Conservation (phyloP, 2,329 filamentous ascomycete genomes). For the Fusarium mundagurra region DNA sequence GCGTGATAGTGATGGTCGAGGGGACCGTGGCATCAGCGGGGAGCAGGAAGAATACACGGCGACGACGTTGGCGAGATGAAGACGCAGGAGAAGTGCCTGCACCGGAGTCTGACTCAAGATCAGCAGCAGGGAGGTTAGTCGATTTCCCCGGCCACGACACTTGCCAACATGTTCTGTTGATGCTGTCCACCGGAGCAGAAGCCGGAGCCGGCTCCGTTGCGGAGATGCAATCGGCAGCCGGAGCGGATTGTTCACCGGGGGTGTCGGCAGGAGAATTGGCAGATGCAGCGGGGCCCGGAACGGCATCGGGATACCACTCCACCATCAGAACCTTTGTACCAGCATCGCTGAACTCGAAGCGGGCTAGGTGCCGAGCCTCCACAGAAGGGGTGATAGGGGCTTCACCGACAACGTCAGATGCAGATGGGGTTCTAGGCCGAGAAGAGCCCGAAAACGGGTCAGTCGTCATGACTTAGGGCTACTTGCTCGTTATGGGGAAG, state of each 20-base stretch:
- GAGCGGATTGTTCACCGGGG: slow-evolving; percentile 16
- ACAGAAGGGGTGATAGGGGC: slow-evolving; percentile 38
- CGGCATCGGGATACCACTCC: slow-evolving; percentile 73
- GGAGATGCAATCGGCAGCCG: slow-evolving; percentile 33
- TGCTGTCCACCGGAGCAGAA: not conserved
- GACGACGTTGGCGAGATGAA: slow-evolving; percentile 52
- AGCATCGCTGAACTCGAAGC: slow-evolving; percentile 89
- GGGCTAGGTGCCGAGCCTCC: slow-evolving; percentile 59
- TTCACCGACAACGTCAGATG: slow-evolving; percentile 30
- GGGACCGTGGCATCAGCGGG: slow-evolving; percentile 78
- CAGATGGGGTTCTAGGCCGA: slow-evolving; percentile 40
- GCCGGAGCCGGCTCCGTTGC: slow-evolving; percentile 29
- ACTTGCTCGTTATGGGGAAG: slow-evolving; percentile 13
- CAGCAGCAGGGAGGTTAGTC: slow-evolving; percentile 71
- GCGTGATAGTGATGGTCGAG: slow-evolving; percentile 73
- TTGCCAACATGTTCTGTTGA: slow-evolving; percentile 64
- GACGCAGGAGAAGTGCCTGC: slow-evolving; percentile 44
- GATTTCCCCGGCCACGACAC: slow-evolving; percentile 87
- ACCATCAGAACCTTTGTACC: slow-evolving; percentile 94
- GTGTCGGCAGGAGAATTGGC: slow-evolving; percentile 12
- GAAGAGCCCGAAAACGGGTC: slow-evolving; percentile 47
- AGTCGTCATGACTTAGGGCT: slow-evolving; percentile 36
- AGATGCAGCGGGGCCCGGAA: slow-evolving; percentile 28
- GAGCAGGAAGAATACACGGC: slow-evolving; percentile 83
- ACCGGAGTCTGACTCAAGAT: slow-evolving; percentile 40